A percentile compares a stretch with the other conserved stretches of the same genome.
phyloP scores from a whole-genome alignment of 352 stramenopile genomes.

The Poterioochromonas sp. region DNA sequence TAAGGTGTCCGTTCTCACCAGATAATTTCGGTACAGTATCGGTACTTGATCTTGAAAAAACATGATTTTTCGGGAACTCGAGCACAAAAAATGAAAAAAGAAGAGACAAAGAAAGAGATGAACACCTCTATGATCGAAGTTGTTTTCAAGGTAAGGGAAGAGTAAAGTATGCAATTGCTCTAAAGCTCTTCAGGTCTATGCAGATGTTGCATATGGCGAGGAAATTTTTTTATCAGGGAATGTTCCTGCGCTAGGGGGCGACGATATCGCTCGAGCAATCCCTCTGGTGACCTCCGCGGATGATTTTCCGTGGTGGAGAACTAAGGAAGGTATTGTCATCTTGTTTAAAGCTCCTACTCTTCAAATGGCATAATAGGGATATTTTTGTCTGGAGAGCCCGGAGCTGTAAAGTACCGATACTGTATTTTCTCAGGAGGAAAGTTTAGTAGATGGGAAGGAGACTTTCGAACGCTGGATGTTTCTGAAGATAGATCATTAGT shows the following conservation, averaged over 20 bases:
- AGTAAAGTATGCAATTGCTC: background rate
- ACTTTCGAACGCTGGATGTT: background rate
- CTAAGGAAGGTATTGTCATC: slow-evolving; percentile 29
- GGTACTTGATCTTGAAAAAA: too few relatives aligned
- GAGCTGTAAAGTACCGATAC: slow-evolving; percentile 67
- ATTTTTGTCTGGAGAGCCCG: slow-evolving; percentile 5
- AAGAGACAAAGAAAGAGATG: too few relatives aligned
- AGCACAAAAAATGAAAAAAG: too few relatives aligned
- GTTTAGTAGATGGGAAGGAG: slow-evolving; percentile 49
- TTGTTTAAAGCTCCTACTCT: background rate
- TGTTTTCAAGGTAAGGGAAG: slow-evolving; percentile 25
- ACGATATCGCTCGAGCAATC: slow-evolving; percentile 15
- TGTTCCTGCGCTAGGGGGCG: slow-evolving; percentile 17
- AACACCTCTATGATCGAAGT: slow-evolving; percentile 30
- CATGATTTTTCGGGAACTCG: too few relatives aligned
- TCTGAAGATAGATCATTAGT: background rate
- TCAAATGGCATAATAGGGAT: slow-evolving; percentile 40
- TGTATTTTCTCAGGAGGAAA: slow-evolving; percentile 62
- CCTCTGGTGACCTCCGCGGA: slow-evolving; percentile 6
- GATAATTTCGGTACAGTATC: too few relatives aligned
- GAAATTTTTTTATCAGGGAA: slow-evolving; percentile 18
- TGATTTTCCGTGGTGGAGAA: slow-evolving; percentile 32
- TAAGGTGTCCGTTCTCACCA: too few relatives aligned
- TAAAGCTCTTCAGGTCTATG: slow-evolving; percentile 22
- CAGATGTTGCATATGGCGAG: background rate